Evolutionary conservation across 306 rosid species (phyloP).

Genomic region (Crotalaria pallida): DNA sequence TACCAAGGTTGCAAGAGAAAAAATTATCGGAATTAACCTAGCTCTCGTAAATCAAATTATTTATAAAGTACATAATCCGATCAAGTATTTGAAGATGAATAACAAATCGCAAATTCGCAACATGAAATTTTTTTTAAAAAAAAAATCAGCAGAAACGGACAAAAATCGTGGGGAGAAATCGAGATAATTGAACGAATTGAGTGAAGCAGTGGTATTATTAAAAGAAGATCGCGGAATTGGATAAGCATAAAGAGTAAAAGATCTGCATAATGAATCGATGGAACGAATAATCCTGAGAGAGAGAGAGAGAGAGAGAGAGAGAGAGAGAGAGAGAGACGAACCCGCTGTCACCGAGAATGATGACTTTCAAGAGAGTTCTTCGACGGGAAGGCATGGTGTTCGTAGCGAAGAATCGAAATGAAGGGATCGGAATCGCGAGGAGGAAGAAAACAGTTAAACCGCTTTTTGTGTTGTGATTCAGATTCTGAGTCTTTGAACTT

Average conservation of each 20-base stretch:
- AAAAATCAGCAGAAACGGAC: not conserved
- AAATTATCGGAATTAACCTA: not conserved
- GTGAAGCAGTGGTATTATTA: not conserved
- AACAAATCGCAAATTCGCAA: not conserved
- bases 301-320: too few relatives aligned
- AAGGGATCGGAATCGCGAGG: not conserved
- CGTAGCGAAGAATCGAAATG: not conserved
- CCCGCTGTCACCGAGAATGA: slow-evolving; percentile 99
- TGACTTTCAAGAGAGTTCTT: slow-evolving; percentile 95
- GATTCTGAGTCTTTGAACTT: too few relatives aligned
- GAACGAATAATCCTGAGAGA: not conserved
- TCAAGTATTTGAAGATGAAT: not conserved
- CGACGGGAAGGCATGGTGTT: slow-evolving; percentile 86
- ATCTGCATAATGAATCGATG: not conserved
- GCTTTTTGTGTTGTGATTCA: not conserved
- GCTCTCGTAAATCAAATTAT: slow-evolving; percentile 1
- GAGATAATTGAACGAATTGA: not conserved
- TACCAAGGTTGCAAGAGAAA: not conserved
- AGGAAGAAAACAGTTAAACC: not conserved
- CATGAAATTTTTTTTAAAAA: not conserved
- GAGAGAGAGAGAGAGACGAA: slow-evolving; percentile 21
- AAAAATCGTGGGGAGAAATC: not conserved
- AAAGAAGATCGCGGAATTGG: not conserved
- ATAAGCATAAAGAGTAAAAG: not conserved
- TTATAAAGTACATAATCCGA: not conserved